Evolutionary conservation across 2,329 filamentous ascomycete species (phyloP).

Genomic region (Davidsoniella neocaledoniae): DNA sequence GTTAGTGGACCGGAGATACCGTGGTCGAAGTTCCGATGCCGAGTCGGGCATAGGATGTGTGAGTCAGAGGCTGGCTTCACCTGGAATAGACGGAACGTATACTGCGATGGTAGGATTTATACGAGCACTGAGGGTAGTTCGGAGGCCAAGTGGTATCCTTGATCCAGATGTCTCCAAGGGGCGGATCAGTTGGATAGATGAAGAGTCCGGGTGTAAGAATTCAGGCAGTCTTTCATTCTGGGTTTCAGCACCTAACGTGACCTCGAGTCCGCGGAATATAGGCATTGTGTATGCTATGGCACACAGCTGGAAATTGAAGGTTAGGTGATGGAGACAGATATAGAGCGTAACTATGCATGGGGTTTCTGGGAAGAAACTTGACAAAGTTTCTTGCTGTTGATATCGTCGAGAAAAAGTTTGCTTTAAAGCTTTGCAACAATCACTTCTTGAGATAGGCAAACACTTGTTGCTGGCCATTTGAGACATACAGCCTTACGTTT

Average conservation of each 20-base stretch:
- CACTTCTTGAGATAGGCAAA: too few species aligned
- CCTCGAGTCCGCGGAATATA: slow-evolving; percentile 29
- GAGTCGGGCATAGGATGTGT: not conserved
- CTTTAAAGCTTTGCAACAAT: not conserved
- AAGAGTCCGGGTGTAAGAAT: slow-evolving; percentile 36
- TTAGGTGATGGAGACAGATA: too few species aligned
- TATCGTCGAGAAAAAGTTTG: not conserved
- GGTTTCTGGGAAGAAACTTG: not conserved
- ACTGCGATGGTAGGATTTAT: slow-evolving; percentile 31
- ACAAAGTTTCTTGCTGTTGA: not conserved
- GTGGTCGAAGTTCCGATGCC: not conserved
- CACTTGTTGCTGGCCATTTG: too few species aligned
- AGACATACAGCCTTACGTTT: too few species aligned
- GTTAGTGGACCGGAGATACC: not conserved
- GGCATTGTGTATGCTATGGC: slow-evolving; percentile 23
- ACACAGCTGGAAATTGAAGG: not conserved
- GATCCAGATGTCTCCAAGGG: not conserved
- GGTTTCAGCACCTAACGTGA: slow-evolving; percentile 26
- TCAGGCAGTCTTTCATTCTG: slow-evolving; percentile 28
- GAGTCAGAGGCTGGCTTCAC: slow-evolving; percentile 18
- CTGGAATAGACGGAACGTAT: slow-evolving; percentile 38
- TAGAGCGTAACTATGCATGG: not conserved
- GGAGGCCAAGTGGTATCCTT: slow-evolving; percentile 11
- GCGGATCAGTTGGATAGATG: slow-evolving; percentile 23
- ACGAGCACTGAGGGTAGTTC: slow-evolving; percentile 1